Evolutionary conservation across 306 rosid genomes (phyloP), one percentile per base, ranked within the genome.

Genomic region (Quercus robur): DNA sequence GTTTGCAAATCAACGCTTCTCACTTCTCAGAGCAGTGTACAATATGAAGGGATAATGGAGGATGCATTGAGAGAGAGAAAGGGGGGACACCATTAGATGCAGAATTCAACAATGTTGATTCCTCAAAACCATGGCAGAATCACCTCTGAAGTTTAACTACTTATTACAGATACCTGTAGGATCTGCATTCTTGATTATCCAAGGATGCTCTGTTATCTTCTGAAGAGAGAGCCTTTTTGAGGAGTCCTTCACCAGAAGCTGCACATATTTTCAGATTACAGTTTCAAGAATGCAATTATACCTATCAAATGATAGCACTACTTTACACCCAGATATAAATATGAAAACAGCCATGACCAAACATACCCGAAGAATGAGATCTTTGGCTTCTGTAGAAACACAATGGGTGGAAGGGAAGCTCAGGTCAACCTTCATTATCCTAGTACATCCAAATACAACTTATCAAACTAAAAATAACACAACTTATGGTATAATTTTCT

Each of bases 171-270:
- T 71, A 70, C 88, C 90, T 33, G n/a, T 66, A 35, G 90, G 88
- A 81, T 92, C 83, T 23, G 93, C 94, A 71, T 92, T 89, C 89
- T 86, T 87, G 77, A 85, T 70, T 77, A 94, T 91, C 98, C 97
- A 94, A 49, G 97, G 97, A 84, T 94, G 98, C 74, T 89, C 92
- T 85, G 71, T 75, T 75, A 94, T 94, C 85, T 87, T 89, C 77
- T 85, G 88, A 84, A 94, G 97, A 23, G 97, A 85, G 56, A 92
- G 92, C 83, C 98, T 85, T 76, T 75, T 81, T 41, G 94, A 81
- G 57, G 97, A 89, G 81, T 94, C 97, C 86, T 85, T 94, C 78
- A 91, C 97, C 41, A 94, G 77, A 12, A 94, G 97, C 97, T 92
- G 90, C 87, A 81, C 35, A 68, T 72, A 58, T 79, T 74, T 72